Evolutionary conservation across 352 stramenopile species (phyloP).

Genomic region (Pythium biforme): DNA sequence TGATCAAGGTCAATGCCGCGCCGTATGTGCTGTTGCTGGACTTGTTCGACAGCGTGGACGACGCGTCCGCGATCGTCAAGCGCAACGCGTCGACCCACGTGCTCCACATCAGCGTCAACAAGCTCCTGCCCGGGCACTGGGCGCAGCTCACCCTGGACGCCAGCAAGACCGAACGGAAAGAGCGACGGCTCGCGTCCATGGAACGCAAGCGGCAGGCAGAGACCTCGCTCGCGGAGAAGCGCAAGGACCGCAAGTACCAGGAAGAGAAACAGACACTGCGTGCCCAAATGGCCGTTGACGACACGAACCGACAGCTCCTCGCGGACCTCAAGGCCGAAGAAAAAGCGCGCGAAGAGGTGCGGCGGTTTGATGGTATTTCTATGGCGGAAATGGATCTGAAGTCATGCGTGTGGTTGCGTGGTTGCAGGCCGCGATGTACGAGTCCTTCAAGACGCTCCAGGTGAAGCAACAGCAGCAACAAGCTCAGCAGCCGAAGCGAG

Average conservation of each 20-base stretch:
- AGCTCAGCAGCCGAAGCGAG: background rate
- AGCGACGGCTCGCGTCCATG: constrained; percentile 61
- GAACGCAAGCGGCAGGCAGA: constrained; percentile 50
- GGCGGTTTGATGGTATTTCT: background rate
- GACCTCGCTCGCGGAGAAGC: constrained; percentile 37
- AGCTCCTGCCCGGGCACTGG: constrained; percentile 44
- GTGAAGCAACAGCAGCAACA: constrained; percentile 24
- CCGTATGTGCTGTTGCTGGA: constrained; percentile 79
- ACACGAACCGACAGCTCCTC: constrained; percentile 71
- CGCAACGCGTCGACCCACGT: constrained; percentile 34
- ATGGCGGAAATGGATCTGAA: background rate
- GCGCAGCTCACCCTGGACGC: constrained; percentile 37
- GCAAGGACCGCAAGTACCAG: constrained; percentile 51
- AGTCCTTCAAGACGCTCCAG: constrained; percentile 59
- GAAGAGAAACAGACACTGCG: constrained; percentile 77
- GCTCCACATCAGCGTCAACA: constrained; percentile 54
- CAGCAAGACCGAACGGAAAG: constrained; percentile 36
- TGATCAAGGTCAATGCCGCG: constrained; percentile 77
- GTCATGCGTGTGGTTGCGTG: background rate
- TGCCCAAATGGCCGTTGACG: constrained; percentile 80
- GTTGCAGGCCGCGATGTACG: constrained; percentile 59
- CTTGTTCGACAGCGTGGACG: constrained; percentile 56
- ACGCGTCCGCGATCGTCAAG: constrained; percentile 47
- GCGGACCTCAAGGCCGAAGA: constrained; percentile 73
- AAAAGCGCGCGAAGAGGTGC: constrained; percentile 74